Evolutionary conservation across 1,284 basidiomycete genomes (phyloP).

Genomic region (Anthracocystis setariae): DNA sequence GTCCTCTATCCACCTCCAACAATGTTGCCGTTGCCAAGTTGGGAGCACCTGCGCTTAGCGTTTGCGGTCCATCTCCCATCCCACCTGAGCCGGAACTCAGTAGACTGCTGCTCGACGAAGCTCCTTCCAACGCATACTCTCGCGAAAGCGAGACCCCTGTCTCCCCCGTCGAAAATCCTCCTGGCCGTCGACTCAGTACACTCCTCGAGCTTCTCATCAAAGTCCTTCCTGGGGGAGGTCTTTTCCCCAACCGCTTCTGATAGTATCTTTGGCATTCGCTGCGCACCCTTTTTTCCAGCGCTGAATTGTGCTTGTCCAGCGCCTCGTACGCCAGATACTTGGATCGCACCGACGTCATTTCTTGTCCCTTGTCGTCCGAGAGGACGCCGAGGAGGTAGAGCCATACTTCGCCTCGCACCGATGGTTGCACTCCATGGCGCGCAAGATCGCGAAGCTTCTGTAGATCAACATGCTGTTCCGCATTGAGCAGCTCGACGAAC

Average conservation of each 20-base stretch:
- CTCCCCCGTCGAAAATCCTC: conserved; percentile 19
- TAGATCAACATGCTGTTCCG: conserved; percentile 64
- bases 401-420: conserved; percentile 66
- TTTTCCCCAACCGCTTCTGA: conserved; percentile 51
- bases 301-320: conserved; percentile 60
- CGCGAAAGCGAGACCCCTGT: conserved; percentile 3
- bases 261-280: conserved; percentile 63
- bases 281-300: conserved; percentile 60
- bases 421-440: conserved; percentile 61
- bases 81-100: background rate
- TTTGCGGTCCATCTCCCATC: conserved; percentile 13
- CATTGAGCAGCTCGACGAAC: conserved; percentile 63
- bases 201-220: conserved; percentile 40
- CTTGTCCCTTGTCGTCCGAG: conserved; percentile 64
- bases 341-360: conserved; percentile 65
- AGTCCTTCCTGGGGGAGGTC: conserved; percentile 39
- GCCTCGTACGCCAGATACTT: conserved; percentile 64
- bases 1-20: conserved; percentile 31
- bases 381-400: conserved; percentile 66
- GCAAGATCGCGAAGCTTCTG: conserved; percentile 62
- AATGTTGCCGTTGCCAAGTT: conserved; percentile 16
- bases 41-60: conserved; percentile 1
- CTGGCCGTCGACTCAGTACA: conserved; percentile 23
- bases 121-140: conserved; percentile 15
- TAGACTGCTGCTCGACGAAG: conserved; percentile 3